Conservation (phyloP, 2,329 filamentous ascomycete genomes). For the Fusarium coffeatum region DNA sequence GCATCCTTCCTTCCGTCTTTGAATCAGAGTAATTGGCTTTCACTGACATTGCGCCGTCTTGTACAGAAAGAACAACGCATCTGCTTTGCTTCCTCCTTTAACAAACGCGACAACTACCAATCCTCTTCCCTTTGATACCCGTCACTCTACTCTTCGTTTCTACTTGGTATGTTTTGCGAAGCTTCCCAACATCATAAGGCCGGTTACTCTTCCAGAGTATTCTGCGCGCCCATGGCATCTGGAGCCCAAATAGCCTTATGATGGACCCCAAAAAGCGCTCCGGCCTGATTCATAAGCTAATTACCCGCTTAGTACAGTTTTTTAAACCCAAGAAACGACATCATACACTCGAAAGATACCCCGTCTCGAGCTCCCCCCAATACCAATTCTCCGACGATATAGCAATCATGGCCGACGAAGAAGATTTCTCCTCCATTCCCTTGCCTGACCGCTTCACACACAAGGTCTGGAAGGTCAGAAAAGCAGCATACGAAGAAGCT, state of each 20-base stretch:
- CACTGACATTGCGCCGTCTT: slow-evolving; percentile 37
- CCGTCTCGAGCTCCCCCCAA: slow-evolving; percentile 33
- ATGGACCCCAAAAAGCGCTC: slow-evolving; percentile 44
- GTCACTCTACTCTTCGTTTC: slow-evolving; percentile 9
- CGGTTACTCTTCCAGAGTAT: slow-evolving; percentile 9
- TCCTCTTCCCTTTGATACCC: slow-evolving; percentile 39
- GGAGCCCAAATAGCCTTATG: slow-evolving; percentile 7
- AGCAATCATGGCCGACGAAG: slow-evolving; percentile 81
- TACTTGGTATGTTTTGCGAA: slow-evolving; percentile 32
- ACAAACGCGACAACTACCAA: slow-evolving; percentile 32
- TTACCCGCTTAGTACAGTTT: slow-evolving; percentile 46
- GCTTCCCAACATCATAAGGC: neutral
- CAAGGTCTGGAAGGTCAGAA: slow-evolving; percentile 94
- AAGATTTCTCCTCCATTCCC: slow-evolving; percentile 83
- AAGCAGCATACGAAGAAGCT: slow-evolving; percentile 93
- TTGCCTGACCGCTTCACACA: slow-evolving; percentile 84
- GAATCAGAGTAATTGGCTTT: slow-evolving; percentile 10
- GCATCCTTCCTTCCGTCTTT: slow-evolving; percentile 29
- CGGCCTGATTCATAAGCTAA: slow-evolving; percentile 49
- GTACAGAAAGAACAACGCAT: slow-evolving; percentile 44
- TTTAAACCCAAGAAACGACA: slow-evolving; percentile 36
- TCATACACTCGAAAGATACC: slow-evolving; percentile 39
- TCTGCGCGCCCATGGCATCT: slow-evolving; percentile 20
- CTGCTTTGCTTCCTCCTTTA: slow-evolving; percentile 43
- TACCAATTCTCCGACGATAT: slow-evolving; percentile 29